Base-by-base conservation (phyloP, 106 monocot species). In the Triglochin maritima region DNA sequence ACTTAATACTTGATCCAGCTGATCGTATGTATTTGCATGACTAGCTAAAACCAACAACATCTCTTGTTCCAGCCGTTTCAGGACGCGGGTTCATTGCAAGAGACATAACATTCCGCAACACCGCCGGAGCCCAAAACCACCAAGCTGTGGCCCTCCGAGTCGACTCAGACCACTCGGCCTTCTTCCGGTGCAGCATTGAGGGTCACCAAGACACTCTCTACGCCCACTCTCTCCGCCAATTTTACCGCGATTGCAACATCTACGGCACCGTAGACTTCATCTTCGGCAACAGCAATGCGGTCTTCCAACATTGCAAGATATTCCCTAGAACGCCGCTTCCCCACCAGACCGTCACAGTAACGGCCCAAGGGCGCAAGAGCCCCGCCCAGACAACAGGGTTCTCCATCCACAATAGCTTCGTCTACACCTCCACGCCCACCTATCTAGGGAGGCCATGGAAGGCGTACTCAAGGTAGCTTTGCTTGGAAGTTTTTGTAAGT, bases 141-240 rank as follows among this genome's bases (percentile, higher is more conserved):
- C 90, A 95, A 63, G 96, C 96, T 2, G 96, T 96, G 64, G 96
- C 96, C 7, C 83, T 96, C 46, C 85, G 96, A 0, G 83, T 82
- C 7, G 84, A 80, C 74, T 82, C 88, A 0, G 90, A 90, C 64
- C 79, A 80, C 42, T 88, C 88, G 2, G 85, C 86, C 67, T 96
- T 91, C 80, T 96, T 76, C 79, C 85, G 88, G 2, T 88, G 90
- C 83, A 86, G 86, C 81, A 78, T 96, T 47, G 86, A 96, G 52
- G 96, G 96, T 3, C 84, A 91, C 74, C 96, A 95, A 70, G 95
- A 95, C 78, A 90, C 90, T 0, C 85, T 90, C 29, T 95, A 95
- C 71, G 83, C 90, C 10, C 95, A 95, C 66, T 95, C 95, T 4
- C 77, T 90, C 57, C 83, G 95, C 3, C 95, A 95, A 17, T 90